Conservation (phyloP, 2,329 filamentous ascomycete species). For the Penicillium fuscoglaucum region DNA sequence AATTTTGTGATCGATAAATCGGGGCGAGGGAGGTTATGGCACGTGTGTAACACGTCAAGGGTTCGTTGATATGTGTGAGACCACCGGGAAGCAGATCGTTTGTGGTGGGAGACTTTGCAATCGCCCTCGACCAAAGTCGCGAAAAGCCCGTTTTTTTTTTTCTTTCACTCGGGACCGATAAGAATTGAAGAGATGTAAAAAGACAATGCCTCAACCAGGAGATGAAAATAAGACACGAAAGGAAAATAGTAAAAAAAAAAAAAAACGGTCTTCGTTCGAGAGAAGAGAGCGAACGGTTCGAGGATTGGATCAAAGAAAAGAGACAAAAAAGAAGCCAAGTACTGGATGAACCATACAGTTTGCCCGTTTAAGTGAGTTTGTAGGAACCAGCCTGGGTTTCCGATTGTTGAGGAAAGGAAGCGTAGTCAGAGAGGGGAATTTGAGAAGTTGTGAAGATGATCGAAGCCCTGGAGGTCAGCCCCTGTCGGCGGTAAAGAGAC, state of each 20-base stretch:
- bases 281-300: slow-evolving; percentile 4
- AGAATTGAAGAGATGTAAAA: slow-evolving; percentile 8
- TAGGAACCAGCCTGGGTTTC: slow-evolving; percentile 29
- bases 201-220: slow-evolving; percentile 18
- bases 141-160: slow-evolving; percentile 5
- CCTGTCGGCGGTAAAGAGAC: slow-evolving; percentile 28
- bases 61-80: slow-evolving; percentile 5
- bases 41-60: slow-evolving; percentile 1
- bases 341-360: neutral
- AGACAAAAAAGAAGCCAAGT: slow-evolving; percentile 1
- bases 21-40: neutral
- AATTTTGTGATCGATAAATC: neutral
- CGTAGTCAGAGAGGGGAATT: slow-evolving; percentile 19
- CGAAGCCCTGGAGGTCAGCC: slow-evolving; percentile 14
- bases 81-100: neutral
- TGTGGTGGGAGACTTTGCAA: slow-evolving; percentile 6
- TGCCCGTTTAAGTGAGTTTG: neutral
- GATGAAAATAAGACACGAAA: slow-evolving; percentile 13
- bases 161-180: neutral
- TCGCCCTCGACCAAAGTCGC: slow-evolving; percentile 8
- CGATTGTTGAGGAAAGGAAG: slow-evolving; percentile 20
- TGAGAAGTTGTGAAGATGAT: slow-evolving; percentile 17
- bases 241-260: slow-evolving; percentile 1
- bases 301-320: slow-evolving; percentile 9
- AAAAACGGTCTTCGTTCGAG: slow-evolving; percentile 4